Base-by-base conservation (phyloP, 768 basidiomycete species). In the Cyclocybe aegerita region DNA sequence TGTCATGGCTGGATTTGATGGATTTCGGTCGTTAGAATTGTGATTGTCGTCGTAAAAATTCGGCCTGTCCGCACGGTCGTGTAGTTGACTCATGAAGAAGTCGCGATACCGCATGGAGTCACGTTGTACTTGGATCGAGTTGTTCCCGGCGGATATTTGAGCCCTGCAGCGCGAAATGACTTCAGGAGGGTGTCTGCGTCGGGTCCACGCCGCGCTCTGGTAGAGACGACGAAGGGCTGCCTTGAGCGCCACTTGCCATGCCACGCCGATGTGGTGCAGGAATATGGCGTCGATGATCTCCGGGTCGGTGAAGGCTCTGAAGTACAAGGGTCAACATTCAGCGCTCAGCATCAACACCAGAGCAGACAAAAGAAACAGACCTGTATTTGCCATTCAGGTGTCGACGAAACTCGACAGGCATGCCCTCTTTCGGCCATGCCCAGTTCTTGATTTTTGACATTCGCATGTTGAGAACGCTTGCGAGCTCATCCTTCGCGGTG, bases 311-410 rank as follows among this genome's bases (percentile, higher is more conserved):
- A 74, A 77, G 14, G 73, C 75, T 14, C 76, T 71, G 40, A 3
- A 15, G 36, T 42, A 35, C 33, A 7, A n/a, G n/a, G n/a, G n/a
- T n/a, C n/a, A n/a, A n/a, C n/a, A n/a, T n/a, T n/a, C n/a, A n/a
- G 8, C 16, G 11, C 12, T 40, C 12, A 44, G n/a, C n/a, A n/a
- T n/a, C n/a, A n/a, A n/a, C n/a, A 32, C 8, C 15, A n/a, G 29
- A 17, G 5, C 4, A 50, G 7, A 31, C 30, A 37, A 41, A 9
- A 4, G n/a, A 10, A 10, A 11, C 16, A 16, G 51, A 68, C 70
- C 70, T 64, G 52, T 77, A 78, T 62, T 77, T 78, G 1, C 78
- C 78, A 52, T 75, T 75, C 30, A 79, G 61, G 63, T 73, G 71
- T 4, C 77, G 66, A 10, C 77, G 68, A 67, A 77, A 75, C 45